Evolutionary conservation across 2,329 filamentous ascomycete genomes (phyloP), one percentile per base, ranked within the genome.

Genomic region (Penicillium psychrosexuale): DNA sequence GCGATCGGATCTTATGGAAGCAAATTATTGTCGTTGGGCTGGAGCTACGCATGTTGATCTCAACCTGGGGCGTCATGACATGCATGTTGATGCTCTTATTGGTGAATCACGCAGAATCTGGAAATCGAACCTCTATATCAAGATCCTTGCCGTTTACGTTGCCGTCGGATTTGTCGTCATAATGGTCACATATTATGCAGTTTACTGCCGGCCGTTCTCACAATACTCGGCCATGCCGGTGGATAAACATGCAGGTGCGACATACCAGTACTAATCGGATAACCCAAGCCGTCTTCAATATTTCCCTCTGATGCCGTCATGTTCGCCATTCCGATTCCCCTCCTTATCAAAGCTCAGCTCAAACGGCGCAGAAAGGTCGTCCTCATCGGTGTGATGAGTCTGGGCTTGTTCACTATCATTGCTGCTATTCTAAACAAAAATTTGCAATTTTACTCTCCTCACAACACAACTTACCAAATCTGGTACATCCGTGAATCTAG

Each of bases 71-170:
- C 6, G 73, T 80, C 46, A 83, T 82, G 60, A 70, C 75, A 24
- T 81, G 79, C 61, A 72, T 82, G 62, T 65, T 82, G 58, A 72
- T 78, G 27, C 75, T 82, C 59, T n/a, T 80, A 80, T 58, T 71
- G 71, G 57, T 70, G 77, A 12, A 72, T 80, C 63, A 80, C 77
- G 37, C 72, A 66, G 51, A 71, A 67, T 43, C 59, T 69, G n/a
- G 31, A 64, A 65, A 33, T 64, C 72, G 19, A 71, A 74, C 38
- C 51, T 70, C 22, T 71, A 69, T 45, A 72, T 80, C 49, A 68
- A 75, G 31, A 61, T 68, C 8, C 70, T 79, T 1, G 66, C 74
- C 1, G 65, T 68, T 6, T 81, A 80, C 57, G 72, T 78, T 15
- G 70, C 61, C 0, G 42, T 77, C 3, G 69, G 73, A 27, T 80